These are phyloP conservation scores for Corniculantispora saksenae DNA, from an alignment of 2,329 filamentous ascomycete genomes.

Conservation along the genomic window DNA sequence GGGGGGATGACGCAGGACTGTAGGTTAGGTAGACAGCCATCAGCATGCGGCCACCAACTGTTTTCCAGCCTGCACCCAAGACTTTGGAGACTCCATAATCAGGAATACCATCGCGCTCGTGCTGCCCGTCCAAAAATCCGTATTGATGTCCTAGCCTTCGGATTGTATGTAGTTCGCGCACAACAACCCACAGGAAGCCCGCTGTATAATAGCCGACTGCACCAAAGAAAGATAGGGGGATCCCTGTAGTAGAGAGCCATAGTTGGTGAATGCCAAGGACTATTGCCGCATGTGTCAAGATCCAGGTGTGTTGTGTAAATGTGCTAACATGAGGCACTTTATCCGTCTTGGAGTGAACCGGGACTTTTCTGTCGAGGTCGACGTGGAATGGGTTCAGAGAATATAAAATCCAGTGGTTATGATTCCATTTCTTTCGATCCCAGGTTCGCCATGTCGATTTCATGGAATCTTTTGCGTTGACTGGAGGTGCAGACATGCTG, in stretches of 20 bases:
- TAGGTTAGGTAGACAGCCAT: constrained; percentile 36
- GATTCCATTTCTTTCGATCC: constrained; percentile 30
- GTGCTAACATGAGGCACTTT: constrained; percentile 38
- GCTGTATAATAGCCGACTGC: constrained; percentile 38
- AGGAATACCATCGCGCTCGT: constrained; percentile 42
- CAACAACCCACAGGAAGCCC: constrained; percentile 38
- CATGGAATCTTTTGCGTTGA: constrained; percentile 33
- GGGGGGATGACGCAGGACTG: constrained; percentile 28
- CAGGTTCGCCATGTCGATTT: constrained; percentile 37
- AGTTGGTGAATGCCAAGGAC: constrained; percentile 38
- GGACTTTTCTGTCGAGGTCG: constrained; percentile 32
- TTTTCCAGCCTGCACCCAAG: constrained; percentile 33
- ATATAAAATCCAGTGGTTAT: constrained; percentile 33
- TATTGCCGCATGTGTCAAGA: constrained; percentile 37
- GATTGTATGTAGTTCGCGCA: constrained; percentile 38
- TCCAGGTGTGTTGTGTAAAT: constrained; percentile 37
- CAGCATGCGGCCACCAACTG: constrained; percentile 32
- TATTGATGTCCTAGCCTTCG: constrained; percentile 37
- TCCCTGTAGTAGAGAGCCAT: constrained; percentile 31
- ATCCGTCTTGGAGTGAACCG: constrained; percentile 39
- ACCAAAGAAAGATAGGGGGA: constrained; percentile 30
- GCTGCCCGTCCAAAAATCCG: constrained; percentile 44
- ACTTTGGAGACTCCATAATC: constrained; percentile 37
- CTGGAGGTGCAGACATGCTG: constrained; percentile 11
- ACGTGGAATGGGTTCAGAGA: constrained; percentile 29